Evolutionary conservation across 2,329 filamentous ascomycete genomes (phyloP), one percentile per base, ranked within the genome.

Genomic region (Dothiorella sarmentorum): DNA sequence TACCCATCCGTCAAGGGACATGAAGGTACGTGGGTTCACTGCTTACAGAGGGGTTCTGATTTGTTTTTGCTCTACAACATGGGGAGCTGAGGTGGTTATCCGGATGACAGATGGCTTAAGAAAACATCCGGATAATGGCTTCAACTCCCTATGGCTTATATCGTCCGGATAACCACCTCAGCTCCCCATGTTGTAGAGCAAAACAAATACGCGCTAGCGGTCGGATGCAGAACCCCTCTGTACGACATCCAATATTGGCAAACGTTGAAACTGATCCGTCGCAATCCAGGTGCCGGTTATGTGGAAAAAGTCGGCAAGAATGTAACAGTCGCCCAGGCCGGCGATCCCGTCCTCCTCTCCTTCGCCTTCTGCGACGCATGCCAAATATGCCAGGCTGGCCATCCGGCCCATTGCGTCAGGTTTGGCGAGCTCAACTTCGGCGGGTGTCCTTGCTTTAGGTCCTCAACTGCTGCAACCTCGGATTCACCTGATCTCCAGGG

Each of bases 1-100:
- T 80, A 79, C 61, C 79, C 79, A 0, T 67, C 73, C 24, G 74
- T 83, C 1, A 68, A 82, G 15, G 82, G 81, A 2, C 82, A 84
- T 61, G 81, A 84, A 71, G 81, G 80, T 74, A 59, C 15, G 47
- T 45, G 4, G 29, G 3, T 31, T 7, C n/a, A n/a, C n/a, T n/a
- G n/a, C n/a, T n/a, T n/a, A n/a, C n/a, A n/a, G n/a, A n/a, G n/a
- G n/a, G n/a, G n/a, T n/a, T n/a, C n/a, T n/a, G n/a, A n/a, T n/a
- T n/a, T n/a, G n/a, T n/a, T n/a, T n/a, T n/a, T n/a, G n/a, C n/a
- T n/a, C n/a, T n/a, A n/a, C n/a, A n/a, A n/a, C n/a, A n/a, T n/a
- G n/a, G n/a, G n/a, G n/a, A n/a, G n/a, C n/a, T n/a, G n/a, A n/a
- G n/a, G n/a, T n/a, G n/a, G n/a, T n/a, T n/a, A n/a, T n/a, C n/a